Percentiles rank a stretch among this genome's conserved stretches.
Evolutionary conservation across 371 early-diverging fungal genomes (phyloP).

Genomic region (Mortierella sp.): DNA sequence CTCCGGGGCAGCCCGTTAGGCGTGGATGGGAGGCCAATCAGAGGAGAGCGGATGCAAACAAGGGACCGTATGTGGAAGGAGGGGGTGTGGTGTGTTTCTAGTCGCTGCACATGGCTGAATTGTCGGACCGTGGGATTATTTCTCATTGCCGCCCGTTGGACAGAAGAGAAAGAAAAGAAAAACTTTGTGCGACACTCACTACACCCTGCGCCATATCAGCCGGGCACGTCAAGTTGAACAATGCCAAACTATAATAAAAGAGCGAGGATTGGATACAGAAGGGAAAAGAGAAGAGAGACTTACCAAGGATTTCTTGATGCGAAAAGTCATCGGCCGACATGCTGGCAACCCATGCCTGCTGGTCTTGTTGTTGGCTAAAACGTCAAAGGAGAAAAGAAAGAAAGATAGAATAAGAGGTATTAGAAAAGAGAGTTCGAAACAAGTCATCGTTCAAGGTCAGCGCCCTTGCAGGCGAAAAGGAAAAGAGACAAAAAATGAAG

Average conservation of each 20-base stretch:
- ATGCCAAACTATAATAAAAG: too few relatives aligned
- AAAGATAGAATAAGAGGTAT: not conserved
- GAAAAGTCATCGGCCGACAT: constrained; percentile 34
- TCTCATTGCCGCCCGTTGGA: not conserved
- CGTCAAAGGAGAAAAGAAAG: too few relatives aligned
- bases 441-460: not conserved
- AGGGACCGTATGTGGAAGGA: not conserved
- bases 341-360: constrained; percentile 44
- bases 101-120: not conserved
- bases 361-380: constrained; percentile 20
- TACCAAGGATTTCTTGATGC: constrained; percentile 40
- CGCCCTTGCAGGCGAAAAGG: constrained; percentile 5
- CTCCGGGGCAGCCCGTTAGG: constrained; percentile 5
- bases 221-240: too few relatives aligned
- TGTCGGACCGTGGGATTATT: constrained; percentile 28
- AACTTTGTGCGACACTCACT: not conserved
- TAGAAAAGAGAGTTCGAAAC: constrained; percentile 7
- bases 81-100: not conserved
- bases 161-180: not conserved
- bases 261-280: not conserved
- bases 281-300: not conserved
- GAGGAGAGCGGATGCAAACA: not conserved
- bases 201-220: constrained; percentile 5
- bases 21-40: constrained; percentile 1
- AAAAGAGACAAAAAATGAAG: not conserved